Evolutionary conservation across 345 rosid species (phyloP).

Genomic region (Eutrema yunnanense): DNA sequence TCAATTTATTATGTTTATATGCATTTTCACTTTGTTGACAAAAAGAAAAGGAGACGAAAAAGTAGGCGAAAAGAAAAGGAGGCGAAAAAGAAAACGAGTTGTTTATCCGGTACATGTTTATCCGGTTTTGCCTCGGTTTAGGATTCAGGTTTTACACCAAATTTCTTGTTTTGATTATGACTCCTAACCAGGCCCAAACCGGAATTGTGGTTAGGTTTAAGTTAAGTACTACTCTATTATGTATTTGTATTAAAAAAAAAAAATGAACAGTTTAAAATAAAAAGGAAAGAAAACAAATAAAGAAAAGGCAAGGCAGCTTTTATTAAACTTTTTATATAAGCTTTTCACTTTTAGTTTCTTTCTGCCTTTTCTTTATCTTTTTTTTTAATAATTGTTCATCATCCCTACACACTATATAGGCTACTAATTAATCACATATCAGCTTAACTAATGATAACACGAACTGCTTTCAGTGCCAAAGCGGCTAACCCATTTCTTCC

Average conservation of each 20-base stretch:
- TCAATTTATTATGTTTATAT: constrained; percentile 4
- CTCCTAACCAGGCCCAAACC: too few relatives aligned
- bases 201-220: too few relatives aligned
- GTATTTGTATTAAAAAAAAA: too few relatives aligned
- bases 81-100: too few relatives aligned
- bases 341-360: constrained; percentile 19
- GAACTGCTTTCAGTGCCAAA: constrained; percentile 24
- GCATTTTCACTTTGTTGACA: constrained; percentile 17
- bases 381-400: constrained; percentile 18
- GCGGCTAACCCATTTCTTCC: constrained; percentile 18
- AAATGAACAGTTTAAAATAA: background rate
- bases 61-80: background rate
- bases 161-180: too few relatives aligned
- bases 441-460: constrained; percentile 19
- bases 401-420: constrained; percentile 15
- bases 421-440: constrained; percentile 12
- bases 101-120: too few relatives aligned
- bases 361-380: background rate
- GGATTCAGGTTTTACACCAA: too few relatives aligned
- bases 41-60: background rate
- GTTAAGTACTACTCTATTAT: too few relatives aligned
- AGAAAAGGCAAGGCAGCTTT: constrained; percentile 14
- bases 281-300: background rate
- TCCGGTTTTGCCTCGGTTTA: too few relatives aligned
- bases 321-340: constrained; percentile 2